phyloP scores from a whole-genome alignment of 1,139 yeast species.

The Pichia sorboxylosa region DNA sequence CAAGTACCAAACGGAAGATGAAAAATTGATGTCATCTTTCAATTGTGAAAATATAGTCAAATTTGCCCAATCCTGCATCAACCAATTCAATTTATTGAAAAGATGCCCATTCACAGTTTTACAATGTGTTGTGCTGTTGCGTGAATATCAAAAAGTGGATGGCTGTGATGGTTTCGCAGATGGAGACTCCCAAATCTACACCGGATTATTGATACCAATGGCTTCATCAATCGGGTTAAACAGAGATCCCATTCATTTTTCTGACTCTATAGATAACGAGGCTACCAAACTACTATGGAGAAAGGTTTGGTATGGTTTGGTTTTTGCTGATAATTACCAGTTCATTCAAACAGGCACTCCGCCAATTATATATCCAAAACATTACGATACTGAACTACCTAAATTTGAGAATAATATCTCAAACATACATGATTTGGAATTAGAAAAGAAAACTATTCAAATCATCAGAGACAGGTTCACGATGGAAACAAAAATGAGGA shows the following conservation, averaged over 20 bases:
- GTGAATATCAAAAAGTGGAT: slow-evolving; percentile 30
- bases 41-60: slow-evolving; percentile 1
- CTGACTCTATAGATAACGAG: slow-evolving; percentile 4
- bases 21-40: not conserved
- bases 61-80: slow-evolving; percentile 28
- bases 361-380: slow-evolving; percentile 23
- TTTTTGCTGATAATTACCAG: slow-evolving; percentile 15
- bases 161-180: slow-evolving; percentile 32
- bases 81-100: slow-evolving; percentile 37
- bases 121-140: slow-evolving; percentile 36
- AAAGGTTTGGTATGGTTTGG: slow-evolving; percentile 42
- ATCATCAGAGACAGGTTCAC: slow-evolving; percentile 9
- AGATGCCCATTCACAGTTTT: slow-evolving; percentile 38
- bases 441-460: slow-evolving; percentile 19
- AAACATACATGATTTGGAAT: slow-evolving; percentile 14
- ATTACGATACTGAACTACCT: slow-evolving; percentile 31
- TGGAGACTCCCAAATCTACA: slow-evolving; percentile 30
- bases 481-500: slow-evolving; percentile 11
- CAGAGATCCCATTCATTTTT: slow-evolving; percentile 34
- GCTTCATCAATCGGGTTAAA: slow-evolving; percentile 41
- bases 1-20: slow-evolving; percentile 18
- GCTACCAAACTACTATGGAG: slow-evolving; percentile 31
- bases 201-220: slow-evolving; percentile 36
- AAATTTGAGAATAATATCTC: slow-evolving; percentile 12
- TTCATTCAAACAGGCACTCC: slow-evolving; percentile 34